Percentiles rank a stretch among this genome's conserved stretches.
Conservation (phyloP, 306 rosid genomes). For the Benincasa hispida region DNA sequence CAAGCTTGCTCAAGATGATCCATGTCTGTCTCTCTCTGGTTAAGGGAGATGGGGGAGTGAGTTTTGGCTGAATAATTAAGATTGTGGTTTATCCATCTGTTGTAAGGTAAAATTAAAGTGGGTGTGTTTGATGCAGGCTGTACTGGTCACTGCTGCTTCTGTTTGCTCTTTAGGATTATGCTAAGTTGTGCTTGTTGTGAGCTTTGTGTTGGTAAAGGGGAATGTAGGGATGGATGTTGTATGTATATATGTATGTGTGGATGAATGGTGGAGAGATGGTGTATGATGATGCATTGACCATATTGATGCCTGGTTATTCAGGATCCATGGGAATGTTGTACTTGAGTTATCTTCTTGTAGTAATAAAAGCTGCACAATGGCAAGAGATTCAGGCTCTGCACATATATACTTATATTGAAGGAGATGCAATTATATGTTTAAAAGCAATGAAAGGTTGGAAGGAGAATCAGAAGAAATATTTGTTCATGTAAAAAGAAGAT, state of each 20-base stretch:
- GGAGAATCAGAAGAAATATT: neutral
- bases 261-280: conserved; percentile 15
- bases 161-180: neutral
- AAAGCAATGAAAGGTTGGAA: neutral
- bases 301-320: conserved; percentile 13
- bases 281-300: conserved; percentile 19
- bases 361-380: neutral
- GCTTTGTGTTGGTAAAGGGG: conserved; percentile 10
- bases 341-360: neutral
- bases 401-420: neutral
- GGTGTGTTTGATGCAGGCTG: neutral
- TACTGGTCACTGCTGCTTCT: neutral
- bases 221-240: conserved; percentile 7
- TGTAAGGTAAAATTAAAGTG: conserved; percentile 6
- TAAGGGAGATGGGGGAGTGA: conserved; percentile 3
- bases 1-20: neutral
- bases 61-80: neutral
- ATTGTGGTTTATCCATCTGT: neutral
- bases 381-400: neutral
- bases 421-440: neutral
- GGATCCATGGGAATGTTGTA: conserved; percentile 11
- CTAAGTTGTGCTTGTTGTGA: conserved; percentile 2
- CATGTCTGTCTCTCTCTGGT: neutral
- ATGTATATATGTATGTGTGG: neutral
- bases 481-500: neutral